Evolutionary conservation across 164 flowering plant genomes (phyloP).

Genomic region (Platanus orientalis): DNA sequence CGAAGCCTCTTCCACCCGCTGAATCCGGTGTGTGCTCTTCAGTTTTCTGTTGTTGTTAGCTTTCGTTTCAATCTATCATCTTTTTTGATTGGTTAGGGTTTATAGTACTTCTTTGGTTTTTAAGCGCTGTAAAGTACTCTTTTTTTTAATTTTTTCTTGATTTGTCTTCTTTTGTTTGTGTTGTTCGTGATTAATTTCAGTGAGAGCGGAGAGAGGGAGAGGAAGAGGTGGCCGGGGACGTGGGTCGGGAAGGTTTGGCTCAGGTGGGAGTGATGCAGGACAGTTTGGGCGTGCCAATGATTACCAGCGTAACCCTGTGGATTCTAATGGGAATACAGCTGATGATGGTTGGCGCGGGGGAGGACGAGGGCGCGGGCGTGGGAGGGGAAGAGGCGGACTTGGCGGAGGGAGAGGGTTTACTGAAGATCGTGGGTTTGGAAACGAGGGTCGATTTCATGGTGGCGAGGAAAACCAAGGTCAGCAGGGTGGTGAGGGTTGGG

Average conservation of each 20-base stretch:
- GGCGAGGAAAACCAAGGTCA: conserved; percentile 8
- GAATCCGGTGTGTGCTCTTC: conserved; percentile 10
- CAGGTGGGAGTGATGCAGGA: conserved; percentile 15
- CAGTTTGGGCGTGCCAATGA: conserved; percentile 16
- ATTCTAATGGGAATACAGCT: conserved; percentile 6
- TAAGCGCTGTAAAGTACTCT: background rate
- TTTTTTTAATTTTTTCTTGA: background rate
- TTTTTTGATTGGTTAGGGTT: background rate
- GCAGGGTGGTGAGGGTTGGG: conserved; percentile 13
- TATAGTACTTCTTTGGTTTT: background rate
- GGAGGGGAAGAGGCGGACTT: too few species aligned
- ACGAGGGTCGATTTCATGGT: conserved; percentile 11
- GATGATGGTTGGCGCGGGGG: conserved; percentile 18
- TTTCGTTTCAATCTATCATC: background rate
- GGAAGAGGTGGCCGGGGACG: conserved; percentile 23
- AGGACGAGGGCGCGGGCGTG: conserved; percentile 17
- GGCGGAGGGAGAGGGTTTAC: conserved; percentile 16
- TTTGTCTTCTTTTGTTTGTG: too few species aligned
- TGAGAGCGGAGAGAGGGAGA: conserved; percentile 17
- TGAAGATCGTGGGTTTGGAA: conserved; percentile 19
- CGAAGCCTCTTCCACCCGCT: too few species aligned
- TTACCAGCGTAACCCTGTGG: conserved; percentile 14
- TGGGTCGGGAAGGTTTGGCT: conserved; percentile 12
- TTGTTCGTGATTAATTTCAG: conserved; percentile 9
- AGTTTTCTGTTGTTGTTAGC: too few species aligned